These are phyloP conservation scores for Gastrodia elata DNA, from an alignment of 106 monocot species.

Conservation along the genomic window DNA sequence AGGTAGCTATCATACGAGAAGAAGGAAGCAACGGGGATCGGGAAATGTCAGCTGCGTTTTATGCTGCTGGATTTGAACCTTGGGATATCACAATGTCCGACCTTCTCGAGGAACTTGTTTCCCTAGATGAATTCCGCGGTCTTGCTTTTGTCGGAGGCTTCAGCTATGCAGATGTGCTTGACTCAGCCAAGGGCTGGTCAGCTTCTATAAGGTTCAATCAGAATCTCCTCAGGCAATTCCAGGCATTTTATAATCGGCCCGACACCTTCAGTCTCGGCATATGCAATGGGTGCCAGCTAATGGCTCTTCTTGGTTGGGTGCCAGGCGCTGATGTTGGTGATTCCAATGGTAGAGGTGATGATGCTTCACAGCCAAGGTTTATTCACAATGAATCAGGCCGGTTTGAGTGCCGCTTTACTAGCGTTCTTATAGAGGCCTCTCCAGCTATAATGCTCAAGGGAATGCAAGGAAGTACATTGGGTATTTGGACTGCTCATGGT, in stretches of 20 bases:
- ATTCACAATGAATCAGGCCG: constrained; percentile 91
- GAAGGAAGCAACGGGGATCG: constrained; percentile 98
- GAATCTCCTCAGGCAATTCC: constrained; percentile 51
- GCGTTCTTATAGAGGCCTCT: constrained; percentile 64
- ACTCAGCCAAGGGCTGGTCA: constrained; percentile 96
- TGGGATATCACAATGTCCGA: constrained; percentile 97
- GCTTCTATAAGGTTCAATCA: constrained; percentile 81
- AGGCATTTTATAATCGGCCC: constrained; percentile 54
- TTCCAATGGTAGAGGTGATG: constrained; percentile 30
- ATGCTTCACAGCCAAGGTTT: constrained; percentile 76
- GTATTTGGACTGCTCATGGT: constrained; percentile 95
- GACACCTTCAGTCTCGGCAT: constrained; percentile 96
- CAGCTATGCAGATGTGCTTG: constrained; percentile 91
- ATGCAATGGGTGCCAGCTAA: constrained; percentile 95
- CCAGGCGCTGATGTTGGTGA: constrained; percentile 41
- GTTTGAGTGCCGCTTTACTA: constrained; percentile 79
- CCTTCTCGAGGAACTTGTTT: constrained; percentile 41
- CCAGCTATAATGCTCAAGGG: constrained; percentile 85
- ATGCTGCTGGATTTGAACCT: constrained; percentile 87
- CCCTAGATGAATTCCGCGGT: constrained; percentile 57
- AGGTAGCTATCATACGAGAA: constrained; percentile 87
- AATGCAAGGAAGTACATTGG: constrained; percentile 84
- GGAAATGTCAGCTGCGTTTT: constrained; percentile 90
- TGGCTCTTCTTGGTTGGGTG: constrained; percentile 97
- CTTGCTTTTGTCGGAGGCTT: constrained; percentile 96